phyloP scores from a whole-genome alignment of 164 flowering plant genomes.

The Kalanchoe fedtschenkoi region DNA sequence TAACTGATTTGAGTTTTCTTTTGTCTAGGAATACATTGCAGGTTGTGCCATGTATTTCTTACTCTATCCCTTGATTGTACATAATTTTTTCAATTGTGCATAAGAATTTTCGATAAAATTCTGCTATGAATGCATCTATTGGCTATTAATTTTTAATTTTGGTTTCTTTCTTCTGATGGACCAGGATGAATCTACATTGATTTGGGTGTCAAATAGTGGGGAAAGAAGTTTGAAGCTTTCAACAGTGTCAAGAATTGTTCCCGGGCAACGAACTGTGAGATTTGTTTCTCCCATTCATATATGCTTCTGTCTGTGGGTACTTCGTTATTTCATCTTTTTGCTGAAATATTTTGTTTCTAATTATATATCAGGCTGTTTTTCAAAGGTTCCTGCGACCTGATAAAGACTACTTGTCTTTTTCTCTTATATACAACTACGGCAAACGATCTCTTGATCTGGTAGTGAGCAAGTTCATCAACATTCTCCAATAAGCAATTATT shows the following conservation, averaged over 20 bases:
- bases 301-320: not conserved
- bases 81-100: no score
- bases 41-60: no score
- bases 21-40: no score
- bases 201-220: constrained; percentile 81
- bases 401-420: constrained; percentile 91
- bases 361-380: constrained; percentile 58
- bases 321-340: not conserved
- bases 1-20: no score
- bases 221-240: constrained; percentile 81
- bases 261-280: constrained; percentile 98
- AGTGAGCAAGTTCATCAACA: constrained; percentile 13
- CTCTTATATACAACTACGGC: constrained; percentile 81
- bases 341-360: constrained; percentile 2
- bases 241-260: constrained; percentile 76
- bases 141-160: not conserved
- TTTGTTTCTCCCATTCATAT: not conserved
- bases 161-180: not conserved
- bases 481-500: not conserved
- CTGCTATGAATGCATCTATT: not conserved
- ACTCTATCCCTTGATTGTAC: no score
- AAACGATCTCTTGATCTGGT: constrained; percentile 95
- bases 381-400: constrained; percentile 79
- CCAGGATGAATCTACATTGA: constrained; percentile 83
- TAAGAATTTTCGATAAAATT: no score